phyloP scores from a whole-genome alignment of 2,329 filamentous ascomycete genomes.

The Fusarium tupiense region DNA sequence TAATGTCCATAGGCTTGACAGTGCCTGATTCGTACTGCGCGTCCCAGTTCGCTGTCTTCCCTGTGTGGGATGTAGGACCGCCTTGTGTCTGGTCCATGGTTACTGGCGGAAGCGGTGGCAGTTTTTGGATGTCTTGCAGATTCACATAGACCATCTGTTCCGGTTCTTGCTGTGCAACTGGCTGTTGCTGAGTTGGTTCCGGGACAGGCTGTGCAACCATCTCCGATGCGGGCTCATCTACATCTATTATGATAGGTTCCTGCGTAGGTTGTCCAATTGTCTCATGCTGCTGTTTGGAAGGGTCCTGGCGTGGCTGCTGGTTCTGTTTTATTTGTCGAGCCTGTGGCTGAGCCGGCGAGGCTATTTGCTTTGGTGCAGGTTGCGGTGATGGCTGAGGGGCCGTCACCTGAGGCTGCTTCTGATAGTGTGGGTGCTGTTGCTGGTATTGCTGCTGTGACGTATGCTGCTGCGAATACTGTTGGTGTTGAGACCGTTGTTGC shows the following conservation, averaged over 20 bases:
- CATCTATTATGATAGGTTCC: conserved; percentile 6
- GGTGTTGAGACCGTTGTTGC: conserved; percentile 28
- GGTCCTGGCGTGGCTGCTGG: conserved; percentile 24
- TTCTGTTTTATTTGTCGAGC: conserved; percentile 26
- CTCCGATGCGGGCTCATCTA: conserved; percentile 24
- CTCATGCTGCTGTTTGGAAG: conserved; percentile 23
- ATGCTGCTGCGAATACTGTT: conserved; percentile 30
- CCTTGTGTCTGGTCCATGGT: conserved; percentile 39
- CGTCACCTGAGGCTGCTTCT: conserved; percentile 19
- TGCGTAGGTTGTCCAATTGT: conserved; percentile 26
- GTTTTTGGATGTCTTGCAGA: conserved; percentile 50
- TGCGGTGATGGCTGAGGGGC: conserved; percentile 19
- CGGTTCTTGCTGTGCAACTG: conserved; percentile 34
- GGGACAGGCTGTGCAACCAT: conserved; percentile 7
- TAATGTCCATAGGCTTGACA: conserved; percentile 42
- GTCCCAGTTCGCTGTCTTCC: conserved; percentile 22
- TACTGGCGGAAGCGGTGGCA: conserved; percentile 43
- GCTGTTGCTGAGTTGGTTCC: conserved; percentile 30
- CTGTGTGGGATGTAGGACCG: conserved; percentile 12
- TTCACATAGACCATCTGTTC: conserved; percentile 50
- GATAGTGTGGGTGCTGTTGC: conserved; percentile 14
- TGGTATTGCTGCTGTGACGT: conserved; percentile 30
- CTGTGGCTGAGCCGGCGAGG: conserved; percentile 22
- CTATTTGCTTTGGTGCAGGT: conserved; percentile 15
- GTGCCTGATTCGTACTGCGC: conserved; percentile 32